These are phyloP conservation scores for Gaultheria prostrata DNA, from an alignment of 148 eudicot genomes.

Conservation along the genomic window DNA sequence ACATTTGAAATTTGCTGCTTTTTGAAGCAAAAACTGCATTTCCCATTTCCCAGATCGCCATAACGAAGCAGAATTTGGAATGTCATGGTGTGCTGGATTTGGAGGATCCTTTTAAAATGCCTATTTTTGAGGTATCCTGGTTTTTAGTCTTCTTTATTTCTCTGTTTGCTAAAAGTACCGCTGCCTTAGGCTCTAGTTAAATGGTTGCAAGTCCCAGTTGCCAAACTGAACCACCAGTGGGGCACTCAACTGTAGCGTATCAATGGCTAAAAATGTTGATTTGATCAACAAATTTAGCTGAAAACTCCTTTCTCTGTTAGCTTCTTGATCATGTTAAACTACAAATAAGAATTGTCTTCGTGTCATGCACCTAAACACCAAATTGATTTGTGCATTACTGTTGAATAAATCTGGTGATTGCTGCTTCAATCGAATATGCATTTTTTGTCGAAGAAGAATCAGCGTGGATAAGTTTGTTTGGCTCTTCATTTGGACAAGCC, in stretches of 20 bases:
- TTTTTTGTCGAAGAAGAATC: background rate
- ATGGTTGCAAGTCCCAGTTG: background rate
- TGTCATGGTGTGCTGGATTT: conserved; percentile 99
- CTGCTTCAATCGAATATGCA: background rate
- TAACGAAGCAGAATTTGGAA: conserved; percentile 97
- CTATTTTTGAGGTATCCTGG: conserved; percentile 81
- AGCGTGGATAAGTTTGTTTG: background rate
- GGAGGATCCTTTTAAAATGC: conserved; percentile 82
- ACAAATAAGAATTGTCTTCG: background rate
- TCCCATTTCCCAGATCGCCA: conserved; percentile 66
- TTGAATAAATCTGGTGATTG: background rate
- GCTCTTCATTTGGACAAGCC: background rate
- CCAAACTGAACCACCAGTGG: background rate
- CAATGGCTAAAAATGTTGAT: background rate
- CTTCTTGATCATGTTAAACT: background rate
- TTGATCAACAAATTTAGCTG: background rate
- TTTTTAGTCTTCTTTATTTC: conserved; percentile 7
- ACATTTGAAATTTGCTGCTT: background rate
- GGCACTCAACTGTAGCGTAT: background rate
- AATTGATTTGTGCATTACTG: background rate
- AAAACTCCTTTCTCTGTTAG: background rate
- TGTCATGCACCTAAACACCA: background rate
- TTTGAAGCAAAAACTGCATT: background rate
- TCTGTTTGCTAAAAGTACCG: background rate
- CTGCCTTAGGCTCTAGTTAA: background rate